phyloP scores from a whole-genome alignment of 2,329 filamentous ascomycete species.

The Fusarium nematophilum region DNA sequence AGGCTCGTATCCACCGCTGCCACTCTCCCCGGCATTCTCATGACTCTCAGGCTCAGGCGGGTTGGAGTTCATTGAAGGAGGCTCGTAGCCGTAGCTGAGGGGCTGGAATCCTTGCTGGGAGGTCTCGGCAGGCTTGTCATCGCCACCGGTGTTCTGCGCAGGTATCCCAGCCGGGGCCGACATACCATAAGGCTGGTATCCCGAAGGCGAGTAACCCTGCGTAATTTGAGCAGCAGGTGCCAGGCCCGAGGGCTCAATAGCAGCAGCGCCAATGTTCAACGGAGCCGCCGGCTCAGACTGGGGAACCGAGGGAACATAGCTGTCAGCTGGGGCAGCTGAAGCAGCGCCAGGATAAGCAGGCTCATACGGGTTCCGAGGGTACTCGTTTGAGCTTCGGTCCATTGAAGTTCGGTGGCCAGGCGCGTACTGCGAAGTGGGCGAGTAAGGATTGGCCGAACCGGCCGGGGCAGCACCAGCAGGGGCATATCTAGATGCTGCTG shows the following conservation, averaged over 20 bases:
- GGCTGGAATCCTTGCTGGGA: constrained; percentile 56
- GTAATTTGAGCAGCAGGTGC: constrained; percentile 43
- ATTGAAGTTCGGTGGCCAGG: constrained; percentile 49
- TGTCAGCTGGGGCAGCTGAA: constrained; percentile 21
- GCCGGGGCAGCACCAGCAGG: constrained; percentile 38
- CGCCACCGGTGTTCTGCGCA: neutral
- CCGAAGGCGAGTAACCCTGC: constrained; percentile 28
- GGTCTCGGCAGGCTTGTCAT: constrained; percentile 29
- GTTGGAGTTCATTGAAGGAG: constrained; percentile 52
- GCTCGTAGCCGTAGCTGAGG: constrained; percentile 63
- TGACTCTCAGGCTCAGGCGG: constrained; percentile 27
- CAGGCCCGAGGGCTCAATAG: constrained; percentile 30
- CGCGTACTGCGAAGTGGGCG: constrained; percentile 62
- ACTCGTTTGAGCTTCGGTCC: constrained; percentile 47
- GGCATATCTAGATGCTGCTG: constrained; percentile 55
- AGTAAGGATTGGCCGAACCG: constrained; percentile 44
- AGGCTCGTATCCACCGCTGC: constrained; percentile 66
- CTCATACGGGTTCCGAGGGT: constrained; percentile 51
- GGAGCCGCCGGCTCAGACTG: constrained; percentile 18
- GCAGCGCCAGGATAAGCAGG: constrained; percentile 41
- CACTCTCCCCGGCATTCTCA: constrained; percentile 41
- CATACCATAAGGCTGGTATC: constrained; percentile 47
- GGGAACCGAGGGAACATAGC: constrained; percentile 34
- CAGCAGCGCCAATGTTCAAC: constrained; percentile 4
- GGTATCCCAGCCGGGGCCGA: constrained; percentile 40